Evolutionary conservation across 768 basidiomycete species (phyloP).

Genomic region (Lactifluus echinatus): DNA sequence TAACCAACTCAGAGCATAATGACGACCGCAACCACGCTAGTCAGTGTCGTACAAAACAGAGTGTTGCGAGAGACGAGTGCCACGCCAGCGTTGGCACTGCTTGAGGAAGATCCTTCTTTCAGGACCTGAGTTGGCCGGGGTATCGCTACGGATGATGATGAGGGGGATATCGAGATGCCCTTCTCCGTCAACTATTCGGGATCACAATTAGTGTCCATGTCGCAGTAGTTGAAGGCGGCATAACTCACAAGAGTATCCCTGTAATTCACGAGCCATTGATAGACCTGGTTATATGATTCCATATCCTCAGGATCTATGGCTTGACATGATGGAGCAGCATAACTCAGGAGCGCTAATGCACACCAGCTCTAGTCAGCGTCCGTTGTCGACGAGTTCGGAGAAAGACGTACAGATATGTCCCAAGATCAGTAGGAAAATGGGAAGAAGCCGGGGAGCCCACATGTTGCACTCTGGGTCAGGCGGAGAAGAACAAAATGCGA

Average conservation of each 20-base stretch:
- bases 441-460: background rate
- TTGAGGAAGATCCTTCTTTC: background rate
- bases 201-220: background rate
- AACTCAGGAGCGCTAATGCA: background rate
- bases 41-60: background rate
- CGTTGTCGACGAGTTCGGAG: background rate
- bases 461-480: background rate
- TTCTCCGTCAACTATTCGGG: background rate
- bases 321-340: no score
- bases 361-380: background rate
- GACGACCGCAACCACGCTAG: background rate
- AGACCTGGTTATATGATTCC: no score
- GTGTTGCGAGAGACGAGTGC: background rate
- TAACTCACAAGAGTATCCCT: background rate
- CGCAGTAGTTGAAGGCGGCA: background rate
- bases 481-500: background rate
- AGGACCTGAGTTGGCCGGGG: background rate
- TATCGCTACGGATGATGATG: background rate
- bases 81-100: conserved; percentile 4
- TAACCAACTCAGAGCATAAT: background rate
- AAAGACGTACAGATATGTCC: background rate
- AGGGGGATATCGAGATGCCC: background rate
- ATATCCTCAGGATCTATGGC: no score
- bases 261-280: no score
- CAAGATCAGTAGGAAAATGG: background rate